Evolutionary conservation across 2,329 filamentous ascomycete species (phyloP).

Genomic region (Penicillium sp.): DNA sequence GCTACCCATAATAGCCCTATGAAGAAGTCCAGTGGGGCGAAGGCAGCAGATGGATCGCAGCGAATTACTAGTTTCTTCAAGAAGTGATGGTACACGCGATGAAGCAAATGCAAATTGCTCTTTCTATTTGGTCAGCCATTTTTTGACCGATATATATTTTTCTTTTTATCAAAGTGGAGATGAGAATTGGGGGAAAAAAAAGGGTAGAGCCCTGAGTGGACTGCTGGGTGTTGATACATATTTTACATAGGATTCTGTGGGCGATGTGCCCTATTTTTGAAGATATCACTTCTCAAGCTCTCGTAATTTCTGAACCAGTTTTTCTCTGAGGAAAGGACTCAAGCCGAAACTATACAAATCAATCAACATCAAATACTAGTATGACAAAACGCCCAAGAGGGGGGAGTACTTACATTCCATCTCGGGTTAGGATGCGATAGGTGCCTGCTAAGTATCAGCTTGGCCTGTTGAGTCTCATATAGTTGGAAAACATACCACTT

Average conservation of each 20-base stretch:
- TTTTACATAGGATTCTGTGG: not conserved
- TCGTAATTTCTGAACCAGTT: conserved; percentile 49
- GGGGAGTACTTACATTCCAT: conserved; percentile 53
- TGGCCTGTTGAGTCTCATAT: not conserved
- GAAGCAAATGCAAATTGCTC: not conserved
- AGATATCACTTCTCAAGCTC: conserved; percentile 25
- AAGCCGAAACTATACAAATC: conserved; percentile 42
- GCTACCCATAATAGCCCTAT: conserved; percentile 55
- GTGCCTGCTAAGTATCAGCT: conserved; percentile 43
- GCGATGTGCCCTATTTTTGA: not conserved
- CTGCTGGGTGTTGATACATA: not conserved
- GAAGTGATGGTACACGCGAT: conserved; percentile 26
- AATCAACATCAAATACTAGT: conserved; percentile 21
- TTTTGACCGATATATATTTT: not conserved
- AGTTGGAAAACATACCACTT: conserved; percentile 44
- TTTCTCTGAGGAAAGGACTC: conserved; percentile 50
- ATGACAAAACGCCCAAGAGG: not conserved
- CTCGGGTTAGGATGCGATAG: conserved; percentile 59
- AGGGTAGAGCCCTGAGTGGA: not conserved
- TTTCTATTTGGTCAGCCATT: not conserved
- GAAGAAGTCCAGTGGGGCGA: conserved; percentile 45
- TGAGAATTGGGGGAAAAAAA: not conserved
- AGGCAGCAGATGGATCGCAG: conserved; percentile 50
- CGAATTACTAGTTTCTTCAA: conserved; percentile 52
- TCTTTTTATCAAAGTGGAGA: not conserved